These are phyloP conservation scores for Elsinoe arachidis DNA, from an alignment of 2,329 filamentous ascomycete genomes.

Conservation along the genomic window DNA sequence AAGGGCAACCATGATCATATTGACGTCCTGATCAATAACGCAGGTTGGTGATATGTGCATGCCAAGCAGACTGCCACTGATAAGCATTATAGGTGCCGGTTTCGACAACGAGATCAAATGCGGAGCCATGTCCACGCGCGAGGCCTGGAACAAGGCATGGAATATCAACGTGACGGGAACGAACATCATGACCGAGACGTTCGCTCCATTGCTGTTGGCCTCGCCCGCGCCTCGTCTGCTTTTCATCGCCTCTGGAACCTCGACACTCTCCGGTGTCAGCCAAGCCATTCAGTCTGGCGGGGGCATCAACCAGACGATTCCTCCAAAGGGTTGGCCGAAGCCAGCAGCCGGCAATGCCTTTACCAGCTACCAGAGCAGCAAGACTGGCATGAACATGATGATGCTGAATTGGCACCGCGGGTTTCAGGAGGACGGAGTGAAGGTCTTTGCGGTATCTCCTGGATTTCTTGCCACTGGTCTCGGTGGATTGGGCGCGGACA, in stretches of 20 bases:
- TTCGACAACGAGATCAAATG: slow-evolving; percentile 33
- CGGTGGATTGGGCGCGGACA: slow-evolving; percentile 26
- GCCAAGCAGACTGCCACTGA: slow-evolving; percentile 1
- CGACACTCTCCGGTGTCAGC: slow-evolving; percentile 30
- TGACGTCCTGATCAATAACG: slow-evolving; percentile 51
- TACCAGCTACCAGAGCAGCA: slow-evolving; percentile 34
- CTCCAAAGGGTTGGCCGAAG: slow-evolving; percentile 42
- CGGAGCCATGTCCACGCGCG: slow-evolving; percentile 27
- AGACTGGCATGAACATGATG: slow-evolving; percentile 42
- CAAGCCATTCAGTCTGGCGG: slow-evolving; percentile 20
- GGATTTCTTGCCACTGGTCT: slow-evolving; percentile 41
- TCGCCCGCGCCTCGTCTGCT: slow-evolving; percentile 29
- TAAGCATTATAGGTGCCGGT: slow-evolving; percentile 28
- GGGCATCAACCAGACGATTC: slow-evolving; percentile 17
- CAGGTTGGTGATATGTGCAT: slow-evolving; percentile 30
- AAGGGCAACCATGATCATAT: slow-evolving; percentile 36
- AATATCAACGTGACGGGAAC: slow-evolving; percentile 33
- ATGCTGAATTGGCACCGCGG: slow-evolving; percentile 40
- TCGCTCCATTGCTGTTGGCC: slow-evolving; percentile 32
- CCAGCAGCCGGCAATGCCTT: slow-evolving; percentile 20
- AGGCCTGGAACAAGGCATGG: slow-evolving; percentile 30
- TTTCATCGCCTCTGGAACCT: slow-evolving; percentile 36
- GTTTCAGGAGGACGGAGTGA: slow-evolving; percentile 37
- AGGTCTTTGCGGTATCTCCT: slow-evolving; percentile 40
- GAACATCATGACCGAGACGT: slow-evolving; percentile 29